Evolutionary conservation across 371 early-diverging fungal species (phyloP).

Genomic region (Conidiobolus incongruus): DNA sequence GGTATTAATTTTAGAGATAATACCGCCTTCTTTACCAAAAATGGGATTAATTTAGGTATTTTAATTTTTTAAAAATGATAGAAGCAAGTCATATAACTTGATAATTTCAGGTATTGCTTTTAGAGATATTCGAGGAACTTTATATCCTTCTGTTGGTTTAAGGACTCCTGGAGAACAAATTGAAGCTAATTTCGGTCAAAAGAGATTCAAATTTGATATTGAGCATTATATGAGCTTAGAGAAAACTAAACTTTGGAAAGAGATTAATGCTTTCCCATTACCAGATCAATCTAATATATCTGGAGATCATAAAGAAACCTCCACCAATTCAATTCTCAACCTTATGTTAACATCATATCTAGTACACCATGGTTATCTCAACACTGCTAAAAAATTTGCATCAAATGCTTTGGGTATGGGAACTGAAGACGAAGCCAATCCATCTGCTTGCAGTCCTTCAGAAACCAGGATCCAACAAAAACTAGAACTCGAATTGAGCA

Average conservation of each 20-base stretch:
- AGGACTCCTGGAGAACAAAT: conserved; percentile 70
- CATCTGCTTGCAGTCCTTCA: neutral
- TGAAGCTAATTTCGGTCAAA: conserved; percentile 76
- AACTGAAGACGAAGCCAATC: conserved; percentile 4
- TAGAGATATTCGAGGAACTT: conserved; percentile 17
- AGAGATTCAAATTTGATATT: conserved; percentile 69
- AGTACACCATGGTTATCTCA: conserved; percentile 47
- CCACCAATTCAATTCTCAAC: neutral
- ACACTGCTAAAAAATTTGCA: conserved; percentile 37
- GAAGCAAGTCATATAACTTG: too few relatives aligned
- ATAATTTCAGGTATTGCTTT: conserved; percentile 19
- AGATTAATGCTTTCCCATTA: conserved; percentile 10
- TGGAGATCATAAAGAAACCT: neutral
- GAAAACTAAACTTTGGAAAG: conserved; percentile 17
- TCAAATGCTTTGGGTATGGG: conserved; percentile 13
- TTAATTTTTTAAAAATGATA: neutral
- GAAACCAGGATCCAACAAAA: neutral
- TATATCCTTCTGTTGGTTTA: conserved; percentile 77
- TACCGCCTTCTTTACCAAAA: conserved; percentile 75
- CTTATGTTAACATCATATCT: conserved; percentile 21
- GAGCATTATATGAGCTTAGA: conserved; percentile 42
- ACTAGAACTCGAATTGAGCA: conserved; percentile 8
- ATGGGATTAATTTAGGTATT: conserved; percentile 60
- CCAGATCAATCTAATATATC: neutral
- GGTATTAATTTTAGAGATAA: conserved; percentile 57